phyloP scores from a whole-genome alignment of 495 filamentous ascomycete species.

The Xylaria flabelliformis region DNA sequence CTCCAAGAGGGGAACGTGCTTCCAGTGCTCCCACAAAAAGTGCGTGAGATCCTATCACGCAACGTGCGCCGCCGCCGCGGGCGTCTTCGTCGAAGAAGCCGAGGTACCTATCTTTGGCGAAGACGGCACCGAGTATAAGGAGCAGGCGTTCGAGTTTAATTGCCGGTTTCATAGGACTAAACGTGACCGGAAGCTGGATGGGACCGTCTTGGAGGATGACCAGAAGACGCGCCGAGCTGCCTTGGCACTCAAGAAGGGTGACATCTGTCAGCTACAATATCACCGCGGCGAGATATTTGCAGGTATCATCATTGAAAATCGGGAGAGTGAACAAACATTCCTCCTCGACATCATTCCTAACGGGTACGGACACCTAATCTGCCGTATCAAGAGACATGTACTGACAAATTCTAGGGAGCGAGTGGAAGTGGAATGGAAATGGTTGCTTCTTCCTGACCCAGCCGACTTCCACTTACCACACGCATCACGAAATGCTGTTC shows the following conservation, averaged over 20 bases:
- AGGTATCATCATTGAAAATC: conserved; percentile 86
- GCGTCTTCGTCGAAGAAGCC: conserved; percentile 87
- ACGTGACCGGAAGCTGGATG: conserved; percentile 72
- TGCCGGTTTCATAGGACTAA: conserved; percentile 94
- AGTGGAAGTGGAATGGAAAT: conserved; percentile 79
- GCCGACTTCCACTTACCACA: conserved; percentile 68
- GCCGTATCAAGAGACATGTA: conserved; percentile 18
- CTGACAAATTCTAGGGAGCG: conserved; percentile 53
- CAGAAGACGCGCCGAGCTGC: conserved; percentile 73
- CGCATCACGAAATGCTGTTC: conserved; percentile 64
- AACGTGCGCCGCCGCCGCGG: conserved; percentile 89
- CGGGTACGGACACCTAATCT: conserved; percentile 65
- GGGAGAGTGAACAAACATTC: conserved; percentile 73
- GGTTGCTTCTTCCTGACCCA: conserved; percentile 70
- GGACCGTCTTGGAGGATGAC: conserved; percentile 71
- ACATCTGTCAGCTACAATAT: conserved; percentile 88
- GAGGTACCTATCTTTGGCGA: conserved; percentile 86
- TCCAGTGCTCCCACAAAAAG: conserved; percentile 96
- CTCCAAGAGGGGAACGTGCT: conserved; percentile 90
- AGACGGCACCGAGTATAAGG: conserved; percentile 88
- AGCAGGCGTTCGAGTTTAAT: conserved; percentile 86
- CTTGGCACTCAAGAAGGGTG: conserved; percentile 68
- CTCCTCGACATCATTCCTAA: conserved; percentile 85
- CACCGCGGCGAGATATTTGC: conserved; percentile 87
- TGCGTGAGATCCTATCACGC: conserved; percentile 94